phyloP scores from a whole-genome alignment of 1,284 basidiomycete genomes.

The Trametes hirsuta region DNA sequence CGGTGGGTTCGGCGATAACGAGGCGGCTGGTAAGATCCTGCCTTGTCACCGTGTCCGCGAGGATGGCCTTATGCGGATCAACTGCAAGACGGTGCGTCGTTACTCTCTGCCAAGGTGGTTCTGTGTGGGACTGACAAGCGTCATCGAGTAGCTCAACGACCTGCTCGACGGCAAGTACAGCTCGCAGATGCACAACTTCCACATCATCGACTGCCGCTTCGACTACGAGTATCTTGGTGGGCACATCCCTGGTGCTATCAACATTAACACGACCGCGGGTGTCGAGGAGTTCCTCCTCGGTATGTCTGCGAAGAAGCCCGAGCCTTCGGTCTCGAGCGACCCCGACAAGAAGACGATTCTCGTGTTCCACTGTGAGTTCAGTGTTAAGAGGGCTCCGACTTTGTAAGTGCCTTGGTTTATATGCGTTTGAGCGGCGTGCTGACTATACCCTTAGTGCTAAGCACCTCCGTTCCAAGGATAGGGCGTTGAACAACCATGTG shows the following conservation, averaged over 20 bases:
- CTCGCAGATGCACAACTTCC: conserved; percentile 65
- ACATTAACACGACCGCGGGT: conserved; percentile 83
- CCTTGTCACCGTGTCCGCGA: conserved; percentile 94
- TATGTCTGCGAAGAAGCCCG: conserved; percentile 59
- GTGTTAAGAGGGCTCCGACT: conserved; percentile 92
- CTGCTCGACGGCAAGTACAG: conserved; percentile 77
- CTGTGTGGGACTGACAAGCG: conserved; percentile 4
- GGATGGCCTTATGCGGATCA: conserved; percentile 95
- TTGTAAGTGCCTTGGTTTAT: conserved; percentile 63
- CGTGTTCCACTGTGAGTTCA: conserved; percentile 99
- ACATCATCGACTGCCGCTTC: conserved; percentile 96
- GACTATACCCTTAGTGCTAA: conserved; percentile 68
- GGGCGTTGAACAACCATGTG: conserved; percentile 82
- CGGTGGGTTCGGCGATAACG: conserved; percentile 87
- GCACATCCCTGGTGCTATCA: conserved; percentile 91
- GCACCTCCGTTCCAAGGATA: conserved; percentile 89
- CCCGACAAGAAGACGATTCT: conserved; percentile 77
- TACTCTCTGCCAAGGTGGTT: neutral
- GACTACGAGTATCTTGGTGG: conserved; percentile 96
- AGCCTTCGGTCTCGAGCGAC: conserved; percentile 83
- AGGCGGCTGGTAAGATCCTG: conserved; percentile 89
- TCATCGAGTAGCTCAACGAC: conserved; percentile 61
- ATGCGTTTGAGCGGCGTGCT: conserved; percentile 3
- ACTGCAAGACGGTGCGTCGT: conserved; percentile 66
- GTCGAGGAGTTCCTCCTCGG: conserved; percentile 85